Conservation (phyloP, 2,329 filamentous ascomycete genomes). For the Reticulascus tulasneorum region DNA sequence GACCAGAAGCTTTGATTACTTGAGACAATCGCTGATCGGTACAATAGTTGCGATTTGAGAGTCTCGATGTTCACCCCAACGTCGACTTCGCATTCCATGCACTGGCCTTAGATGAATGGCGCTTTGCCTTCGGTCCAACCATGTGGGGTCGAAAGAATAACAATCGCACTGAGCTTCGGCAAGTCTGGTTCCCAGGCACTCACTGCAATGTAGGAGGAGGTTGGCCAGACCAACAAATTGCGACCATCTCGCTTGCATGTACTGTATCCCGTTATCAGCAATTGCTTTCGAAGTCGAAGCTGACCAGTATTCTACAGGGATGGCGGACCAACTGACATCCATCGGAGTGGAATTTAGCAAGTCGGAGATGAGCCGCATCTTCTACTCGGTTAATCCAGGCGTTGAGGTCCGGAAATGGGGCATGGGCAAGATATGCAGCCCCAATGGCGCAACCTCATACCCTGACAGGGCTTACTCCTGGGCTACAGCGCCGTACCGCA, state of each 20-base stretch:
- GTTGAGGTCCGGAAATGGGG: constrained; percentile 14
- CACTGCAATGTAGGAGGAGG: constrained; percentile 60
- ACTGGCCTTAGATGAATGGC: constrained; percentile 48
- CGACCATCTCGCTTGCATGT: constrained; percentile 19
- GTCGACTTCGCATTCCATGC: constrained; percentile 53
- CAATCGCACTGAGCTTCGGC: constrained; percentile 14
- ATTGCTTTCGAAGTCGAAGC: neutral
- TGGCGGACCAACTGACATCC: constrained; percentile 19
- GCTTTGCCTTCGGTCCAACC: constrained; percentile 25
- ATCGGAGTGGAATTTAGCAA: constrained; percentile 19
- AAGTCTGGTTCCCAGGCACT: constrained; percentile 52
- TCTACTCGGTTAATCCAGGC: constrained; percentile 11
- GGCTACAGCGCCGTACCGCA: constrained; percentile 4
- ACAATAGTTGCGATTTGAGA: constrained; percentile 14
- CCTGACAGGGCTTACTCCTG: constrained; percentile 8
- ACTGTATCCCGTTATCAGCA: neutral
- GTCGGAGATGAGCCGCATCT: constrained; percentile 15
- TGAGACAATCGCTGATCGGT: too few relatives aligned
- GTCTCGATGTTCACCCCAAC: constrained; percentile 17
- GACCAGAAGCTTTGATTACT: neutral
- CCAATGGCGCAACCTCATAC: constrained; percentile 2
- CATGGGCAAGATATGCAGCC: constrained; percentile 16
- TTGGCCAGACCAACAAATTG: constrained; percentile 31
- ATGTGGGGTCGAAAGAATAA: constrained; percentile 21
- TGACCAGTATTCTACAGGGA: constrained; percentile 6